A percentile compares a stretch with the other conserved stretches of the same genome.
phyloP scores from a whole-genome alignment of 345 rosid genomes.

The Streptanthus diversifolius region DNA sequence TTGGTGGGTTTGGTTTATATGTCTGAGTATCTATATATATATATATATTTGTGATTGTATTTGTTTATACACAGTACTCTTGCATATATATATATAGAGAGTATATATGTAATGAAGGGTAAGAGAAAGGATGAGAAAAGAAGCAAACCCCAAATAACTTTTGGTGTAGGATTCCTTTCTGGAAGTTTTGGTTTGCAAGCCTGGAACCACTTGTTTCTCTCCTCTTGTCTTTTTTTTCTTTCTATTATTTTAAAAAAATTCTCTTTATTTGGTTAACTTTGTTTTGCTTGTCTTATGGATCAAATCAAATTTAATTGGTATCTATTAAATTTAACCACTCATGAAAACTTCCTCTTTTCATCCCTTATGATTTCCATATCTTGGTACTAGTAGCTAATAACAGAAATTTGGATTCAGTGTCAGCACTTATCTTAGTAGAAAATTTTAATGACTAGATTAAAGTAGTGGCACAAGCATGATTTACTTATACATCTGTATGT shows the following conservation, averaged over 20 bases:
- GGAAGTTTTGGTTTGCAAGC: slow-evolving; percentile 45
- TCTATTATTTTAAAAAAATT: background rate
- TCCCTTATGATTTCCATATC: background rate
- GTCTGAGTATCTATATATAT: slow-evolving; percentile 11
- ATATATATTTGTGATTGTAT: slow-evolving; percentile 13
- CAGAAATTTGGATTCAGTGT: background rate
- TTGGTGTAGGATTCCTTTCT: slow-evolving; percentile 44
- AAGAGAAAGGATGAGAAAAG: slow-evolving; percentile 35
- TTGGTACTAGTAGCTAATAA: background rate
- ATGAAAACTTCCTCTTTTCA: background rate
- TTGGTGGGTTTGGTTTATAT: slow-evolving; percentile 33
- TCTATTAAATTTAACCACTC: background rate
- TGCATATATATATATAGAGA: slow-evolving; percentile 25
- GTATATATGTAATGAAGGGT: slow-evolving; percentile 20
- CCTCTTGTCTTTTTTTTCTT: slow-evolving; percentile 17
- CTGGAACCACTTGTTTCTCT: slow-evolving; percentile 39
- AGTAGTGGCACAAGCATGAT: background rate
- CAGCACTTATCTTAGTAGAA: slow-evolving; percentile 4
- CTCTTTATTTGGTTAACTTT: slow-evolving; percentile 13
- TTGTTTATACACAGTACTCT: slow-evolving; percentile 43
- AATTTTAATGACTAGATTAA: background rate
- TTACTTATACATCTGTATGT: background rate
- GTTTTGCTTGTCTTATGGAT: slow-evolving; percentile 20
- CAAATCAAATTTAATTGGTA: background rate
- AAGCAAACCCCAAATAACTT: slow-evolving; percentile 39